A percentile compares a stretch with the other conserved stretches of the same genome.
Conservation (phyloP, 176 grass and related monocot species). For the Pharus latifolius region DNA sequence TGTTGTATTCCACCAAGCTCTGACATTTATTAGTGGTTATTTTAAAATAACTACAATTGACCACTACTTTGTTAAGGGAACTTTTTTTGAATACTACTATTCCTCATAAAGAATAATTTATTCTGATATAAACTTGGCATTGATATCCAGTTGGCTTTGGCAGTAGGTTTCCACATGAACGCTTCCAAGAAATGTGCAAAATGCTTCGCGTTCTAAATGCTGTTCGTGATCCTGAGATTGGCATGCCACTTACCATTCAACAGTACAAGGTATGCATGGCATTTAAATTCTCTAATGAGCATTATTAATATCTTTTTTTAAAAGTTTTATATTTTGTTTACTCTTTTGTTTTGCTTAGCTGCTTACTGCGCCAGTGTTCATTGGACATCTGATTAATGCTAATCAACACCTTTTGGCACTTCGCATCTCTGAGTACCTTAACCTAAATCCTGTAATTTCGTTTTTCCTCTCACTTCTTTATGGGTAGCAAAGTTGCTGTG, state of each 20-base stretch:
- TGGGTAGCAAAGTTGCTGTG: background rate
- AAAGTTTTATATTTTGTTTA: slow-evolving; percentile 8
- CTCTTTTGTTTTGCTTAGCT: slow-evolving; percentile 41
- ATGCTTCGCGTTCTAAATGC: slow-evolving; percentile 80
- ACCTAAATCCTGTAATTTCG: slow-evolving; percentile 64
- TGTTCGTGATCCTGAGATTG: slow-evolving; percentile 73
- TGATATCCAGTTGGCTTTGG: slow-evolving; percentile 99
- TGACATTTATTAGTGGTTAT: background rate
- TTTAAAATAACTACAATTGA: background rate
- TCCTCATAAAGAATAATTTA: slow-evolving; percentile 32
- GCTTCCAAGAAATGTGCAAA: slow-evolving; percentile 96
- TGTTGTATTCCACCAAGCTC: background rate
- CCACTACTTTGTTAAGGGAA: background rate
- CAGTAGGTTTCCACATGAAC: slow-evolving; percentile 84
- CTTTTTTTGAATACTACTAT: background rate
- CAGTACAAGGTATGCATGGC: slow-evolving; percentile 70
- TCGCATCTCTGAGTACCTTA: slow-evolving; percentile 91
- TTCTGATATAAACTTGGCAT: slow-evolving; percentile 75
- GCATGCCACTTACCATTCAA: slow-evolving; percentile 82
- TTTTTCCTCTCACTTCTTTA: slow-evolving; percentile 6
- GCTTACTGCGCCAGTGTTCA: slow-evolving; percentile 75
- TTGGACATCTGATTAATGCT: slow-evolving; percentile 77
- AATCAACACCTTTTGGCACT: slow-evolving; percentile 90
- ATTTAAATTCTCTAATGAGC: background rate
- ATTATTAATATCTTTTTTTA: slow-evolving; percentile 9